These are phyloP conservation scores for Phytophthora sansomeana DNA, from an alignment of 352 stramenopile species.

Conservation along the genomic window DNA sequence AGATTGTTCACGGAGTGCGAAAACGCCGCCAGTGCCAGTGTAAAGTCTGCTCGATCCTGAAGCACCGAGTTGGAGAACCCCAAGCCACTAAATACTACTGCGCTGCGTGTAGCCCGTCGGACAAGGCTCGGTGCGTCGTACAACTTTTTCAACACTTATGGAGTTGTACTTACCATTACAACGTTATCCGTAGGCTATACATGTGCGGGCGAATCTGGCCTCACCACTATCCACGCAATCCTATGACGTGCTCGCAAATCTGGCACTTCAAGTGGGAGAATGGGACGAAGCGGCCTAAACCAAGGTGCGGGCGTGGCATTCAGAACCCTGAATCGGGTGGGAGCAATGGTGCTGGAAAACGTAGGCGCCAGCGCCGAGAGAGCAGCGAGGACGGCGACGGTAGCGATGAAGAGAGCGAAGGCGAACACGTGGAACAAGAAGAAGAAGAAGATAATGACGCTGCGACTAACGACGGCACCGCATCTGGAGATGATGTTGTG, in stretches of 20 bases:
- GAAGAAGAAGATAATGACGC: no score
- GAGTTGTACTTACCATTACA: no score
- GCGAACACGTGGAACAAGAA: no score
- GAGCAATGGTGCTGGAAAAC: no score
- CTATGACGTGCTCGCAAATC: conserved; percentile 13
- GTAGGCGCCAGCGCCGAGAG: conserved; percentile 2
- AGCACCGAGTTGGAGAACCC: background rate
- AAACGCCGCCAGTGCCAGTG: background rate
- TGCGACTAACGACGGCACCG: no score
- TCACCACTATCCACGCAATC: conserved; percentile 8
- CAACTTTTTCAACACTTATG: background rate
- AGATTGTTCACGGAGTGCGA: background rate
- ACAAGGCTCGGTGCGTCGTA: conserved; percentile 5
- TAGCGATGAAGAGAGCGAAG: background rate
- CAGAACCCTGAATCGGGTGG: background rate
- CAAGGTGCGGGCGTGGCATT: conserved; percentile 1
- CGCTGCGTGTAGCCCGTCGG: conserved; percentile 1
- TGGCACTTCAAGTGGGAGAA: conserved; percentile 12
- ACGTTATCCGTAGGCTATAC: no score
- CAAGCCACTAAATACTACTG: conserved; percentile 8
- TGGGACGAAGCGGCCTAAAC: background rate
- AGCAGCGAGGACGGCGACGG: no score
- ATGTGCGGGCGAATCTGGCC: conserved; percentile 6
- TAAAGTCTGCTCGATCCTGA: background rate
- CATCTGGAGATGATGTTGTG: no score